Evolutionary conservation across 148 eudicot species (phyloP), one percentile per base, ranked within the genome.

Genomic region (Nepenthes gracilis): DNA sequence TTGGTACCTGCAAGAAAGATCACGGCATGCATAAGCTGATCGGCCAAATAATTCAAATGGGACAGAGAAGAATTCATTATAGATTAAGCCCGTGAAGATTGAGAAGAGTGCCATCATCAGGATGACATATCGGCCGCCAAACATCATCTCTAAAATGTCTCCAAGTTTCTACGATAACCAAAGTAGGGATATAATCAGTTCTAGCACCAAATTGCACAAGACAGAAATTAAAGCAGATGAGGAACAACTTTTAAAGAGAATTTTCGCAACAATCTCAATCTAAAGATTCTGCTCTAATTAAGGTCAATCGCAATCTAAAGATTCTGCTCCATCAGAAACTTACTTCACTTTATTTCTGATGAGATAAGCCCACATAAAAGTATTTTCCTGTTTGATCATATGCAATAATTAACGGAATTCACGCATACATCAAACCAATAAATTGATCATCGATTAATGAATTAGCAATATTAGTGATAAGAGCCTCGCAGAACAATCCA

Each of bases 91-190:
- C 5, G 97, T 84, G 78, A 81, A 90, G 76, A 90, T 90, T 50
- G 97, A 90, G 75, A 90, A 86, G 59, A 90, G 64, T 36, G 97
- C 76, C 97, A 90, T 90, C 90, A 90, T 67, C 81, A 90, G 53
- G 60, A 90, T 90, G 53, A 86, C 64, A 70, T 86, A 90, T 45
- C 97, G 94, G 49, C 94, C 97, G 47, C 94, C 94, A 78, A 90
- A 90, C 62, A 85, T 67, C 97, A 90, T 86, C 74, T 82, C 85
- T 93, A 82, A 79, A 62, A 85, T 89, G 77, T 90, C 97, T 58
- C 94, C 97, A 76, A 90, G 94, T 68, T 90, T 90, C 97, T 90
- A n/a, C 54, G 51, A 63, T 35, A 54, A 57, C 15, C 61, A 66
- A 12, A 49, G 8, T 8, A 36, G 9, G 35, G 36, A 38, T 48